These are phyloP conservation scores for Cryptococcus deneoformans DNA, from an alignment of 1,284 basidiomycete genomes.

Conservation along the genomic window DNA sequence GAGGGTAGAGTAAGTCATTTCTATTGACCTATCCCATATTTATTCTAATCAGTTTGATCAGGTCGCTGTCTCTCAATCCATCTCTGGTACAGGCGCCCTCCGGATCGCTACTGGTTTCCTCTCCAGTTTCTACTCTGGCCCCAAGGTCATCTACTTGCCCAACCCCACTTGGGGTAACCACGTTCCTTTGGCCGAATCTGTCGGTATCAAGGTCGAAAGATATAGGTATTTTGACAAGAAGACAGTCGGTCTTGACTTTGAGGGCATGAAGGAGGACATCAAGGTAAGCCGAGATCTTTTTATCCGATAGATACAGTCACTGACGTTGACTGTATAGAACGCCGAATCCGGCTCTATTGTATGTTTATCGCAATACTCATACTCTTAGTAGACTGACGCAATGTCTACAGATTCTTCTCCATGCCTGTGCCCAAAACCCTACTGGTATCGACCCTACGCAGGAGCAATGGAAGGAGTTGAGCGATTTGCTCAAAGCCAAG, in stretches of 20 bases:
- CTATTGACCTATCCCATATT: background rate
- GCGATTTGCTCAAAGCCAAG: constrained; percentile 69
- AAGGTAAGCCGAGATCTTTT: constrained; percentile 53
- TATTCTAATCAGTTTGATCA: constrained; percentile 37
- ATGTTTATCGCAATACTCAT: constrained; percentile 2
- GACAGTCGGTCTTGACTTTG: constrained; percentile 90
- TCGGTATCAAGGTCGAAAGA: constrained; percentile 85
- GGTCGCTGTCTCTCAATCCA: constrained; percentile 91
- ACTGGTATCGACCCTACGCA: constrained; percentile 95
- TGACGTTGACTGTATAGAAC: constrained; percentile 24
- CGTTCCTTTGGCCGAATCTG: constrained; percentile 74
- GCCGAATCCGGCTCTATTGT: constrained; percentile 53
- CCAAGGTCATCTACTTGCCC: constrained; percentile 89
- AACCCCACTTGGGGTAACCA: constrained; percentile 98
- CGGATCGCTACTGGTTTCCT: constrained; percentile 95
- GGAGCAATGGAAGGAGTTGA: constrained; percentile 91
- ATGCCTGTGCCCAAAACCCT: constrained; percentile 80
- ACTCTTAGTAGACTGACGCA: background rate
- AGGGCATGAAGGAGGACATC: constrained; percentile 82
- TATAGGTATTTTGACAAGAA: constrained; percentile 93
- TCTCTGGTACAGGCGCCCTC: constrained; percentile 97
- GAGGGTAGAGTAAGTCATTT: constrained; percentile 64
- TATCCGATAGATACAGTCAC: background rate
- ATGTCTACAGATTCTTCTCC: constrained; percentile 50
- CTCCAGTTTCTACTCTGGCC: constrained; percentile 73